These are phyloP conservation scores for Talaromyces rugulosus DNA, from an alignment of 2,329 filamentous ascomycete genomes.

Conservation along the genomic window DNA sequence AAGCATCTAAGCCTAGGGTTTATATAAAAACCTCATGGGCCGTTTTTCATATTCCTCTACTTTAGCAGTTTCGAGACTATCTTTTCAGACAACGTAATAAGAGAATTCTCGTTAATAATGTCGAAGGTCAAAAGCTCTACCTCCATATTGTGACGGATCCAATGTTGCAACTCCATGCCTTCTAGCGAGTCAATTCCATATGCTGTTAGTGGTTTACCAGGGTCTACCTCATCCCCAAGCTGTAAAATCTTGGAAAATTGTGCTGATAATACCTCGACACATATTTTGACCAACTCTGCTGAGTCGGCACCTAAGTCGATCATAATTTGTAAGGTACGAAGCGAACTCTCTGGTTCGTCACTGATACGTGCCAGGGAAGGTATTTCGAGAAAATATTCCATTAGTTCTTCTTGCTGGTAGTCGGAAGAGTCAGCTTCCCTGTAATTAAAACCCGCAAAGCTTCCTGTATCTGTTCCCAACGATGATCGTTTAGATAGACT, in stretches of 20 bases:
- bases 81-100: not conserved
- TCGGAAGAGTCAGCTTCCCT: not conserved
- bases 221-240: constrained; percentile 13
- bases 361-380: not conserved
- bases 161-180: constrained; percentile 18
- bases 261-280: not conserved
- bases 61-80: not conserved
- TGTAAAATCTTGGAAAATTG: constrained; percentile 10
- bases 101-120: not conserved
- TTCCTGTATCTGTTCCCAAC: not conserved
- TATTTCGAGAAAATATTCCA: not conserved
- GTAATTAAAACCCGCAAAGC: not conserved
- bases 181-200: constrained; percentile 12
- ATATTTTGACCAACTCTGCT: not conserved
- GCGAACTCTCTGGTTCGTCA: not conserved
- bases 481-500: not conserved
- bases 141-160: constrained; percentile 13
- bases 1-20: too few relatives aligned
- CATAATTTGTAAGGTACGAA: not conserved
- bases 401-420: not conserved
- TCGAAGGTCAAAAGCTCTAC: constrained; percentile 1
- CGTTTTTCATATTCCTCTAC: too few relatives aligned
- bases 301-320: not conserved
- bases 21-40: too few relatives aligned
- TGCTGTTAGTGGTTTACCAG: constrained; percentile 10